Evolutionary conservation across 257 asterid genomes (phyloP).

Genomic region (Solanum medicagineum): DNA sequence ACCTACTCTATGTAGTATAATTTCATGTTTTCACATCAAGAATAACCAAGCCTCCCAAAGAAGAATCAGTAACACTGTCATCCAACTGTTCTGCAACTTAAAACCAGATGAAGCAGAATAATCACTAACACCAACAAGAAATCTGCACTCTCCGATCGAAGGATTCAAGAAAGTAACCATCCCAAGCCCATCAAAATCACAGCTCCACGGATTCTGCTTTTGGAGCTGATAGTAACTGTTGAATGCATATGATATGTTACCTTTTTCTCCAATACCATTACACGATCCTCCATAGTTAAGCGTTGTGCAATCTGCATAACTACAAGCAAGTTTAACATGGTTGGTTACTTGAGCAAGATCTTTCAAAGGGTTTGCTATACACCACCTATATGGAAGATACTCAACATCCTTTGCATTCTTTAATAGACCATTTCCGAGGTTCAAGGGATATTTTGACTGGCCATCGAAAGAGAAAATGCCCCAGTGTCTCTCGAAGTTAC

Average conservation of each 20-base stretch:
- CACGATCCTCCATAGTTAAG: slow-evolving; percentile 89
- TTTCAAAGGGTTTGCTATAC: slow-evolving; percentile 63
- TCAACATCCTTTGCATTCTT: slow-evolving; percentile 60
- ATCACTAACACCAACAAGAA: slow-evolving; percentile 72
- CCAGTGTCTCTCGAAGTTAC: slow-evolving; percentile 94
- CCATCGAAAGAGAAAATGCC: slow-evolving; percentile 91
- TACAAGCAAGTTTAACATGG: slow-evolving; percentile 67
- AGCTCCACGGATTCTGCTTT: slow-evolving; percentile 63
- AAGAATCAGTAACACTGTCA: slow-evolving; percentile 12
- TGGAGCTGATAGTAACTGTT: slow-evolving; percentile 76
- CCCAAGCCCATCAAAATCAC: slow-evolving; percentile 93
- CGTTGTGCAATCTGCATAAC: slow-evolving; percentile 78
- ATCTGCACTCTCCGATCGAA: slow-evolving; percentile 64
- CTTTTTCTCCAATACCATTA: slow-evolving; percentile 56
- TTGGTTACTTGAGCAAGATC: slow-evolving; percentile 54
- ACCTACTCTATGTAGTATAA: slow-evolving; percentile 31
- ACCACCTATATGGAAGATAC: slow-evolving; percentile 91
- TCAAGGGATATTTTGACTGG: slow-evolving; percentile 71
- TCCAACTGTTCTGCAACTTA: slow-evolving; percentile 2
- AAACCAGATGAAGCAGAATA: slow-evolving; percentile 19
- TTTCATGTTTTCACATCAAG: slow-evolving; percentile 7
- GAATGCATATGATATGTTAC: slow-evolving; percentile 78
- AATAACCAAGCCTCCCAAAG: slow-evolving; percentile 23
- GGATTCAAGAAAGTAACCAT: slow-evolving; percentile 90
- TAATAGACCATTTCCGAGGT: slow-evolving; percentile 61